These are phyloP conservation scores for Phialophora macrospora DNA, from an alignment of 2,329 filamentous ascomycete species.

Conservation along the genomic window DNA sequence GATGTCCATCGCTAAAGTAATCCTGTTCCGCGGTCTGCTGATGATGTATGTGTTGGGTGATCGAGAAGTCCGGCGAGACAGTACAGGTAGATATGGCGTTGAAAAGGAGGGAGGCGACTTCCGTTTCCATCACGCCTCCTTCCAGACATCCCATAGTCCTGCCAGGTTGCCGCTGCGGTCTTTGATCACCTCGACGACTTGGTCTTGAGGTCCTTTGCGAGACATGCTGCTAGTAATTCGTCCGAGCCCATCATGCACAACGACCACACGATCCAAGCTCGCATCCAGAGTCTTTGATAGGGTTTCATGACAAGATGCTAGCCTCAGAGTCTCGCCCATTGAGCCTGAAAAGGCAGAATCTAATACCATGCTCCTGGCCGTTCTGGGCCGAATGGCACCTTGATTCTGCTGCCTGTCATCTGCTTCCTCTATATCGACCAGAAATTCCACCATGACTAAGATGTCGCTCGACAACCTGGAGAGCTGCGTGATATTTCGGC, in stretches of 20 bases:
- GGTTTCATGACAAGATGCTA: conserved; percentile 22
- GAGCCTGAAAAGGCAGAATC: conserved; percentile 28
- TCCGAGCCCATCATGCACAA: conserved; percentile 31
- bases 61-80: neutral
- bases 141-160: conserved; percentile 31
- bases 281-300: conserved; percentile 25
- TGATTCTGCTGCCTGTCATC: conserved; percentile 1
- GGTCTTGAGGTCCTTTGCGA: neutral
- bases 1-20: conserved; percentile 21
- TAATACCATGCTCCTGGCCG: conserved; percentile 16
- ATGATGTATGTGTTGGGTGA: neutral
- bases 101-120: conserved; percentile 3
- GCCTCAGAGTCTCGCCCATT: conserved; percentile 20
- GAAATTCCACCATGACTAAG: conserved; percentile 25
- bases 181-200: conserved; percentile 33
- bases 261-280: conserved; percentile 29
- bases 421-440: conserved; percentile 13
- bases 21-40: neutral
- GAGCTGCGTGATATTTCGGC: conserved; percentile 28
- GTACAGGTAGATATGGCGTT: neutral
- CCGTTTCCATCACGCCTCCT: conserved; percentile 10
- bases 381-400: conserved; percentile 5
- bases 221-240: neutral
- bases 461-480: conserved; percentile 18
- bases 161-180: conserved; percentile 29